Percentiles rank a stretch among this genome's conserved stretches.
Conservation (phyloP, 306 rosid genomes). For the Argentina anserina region DNA sequence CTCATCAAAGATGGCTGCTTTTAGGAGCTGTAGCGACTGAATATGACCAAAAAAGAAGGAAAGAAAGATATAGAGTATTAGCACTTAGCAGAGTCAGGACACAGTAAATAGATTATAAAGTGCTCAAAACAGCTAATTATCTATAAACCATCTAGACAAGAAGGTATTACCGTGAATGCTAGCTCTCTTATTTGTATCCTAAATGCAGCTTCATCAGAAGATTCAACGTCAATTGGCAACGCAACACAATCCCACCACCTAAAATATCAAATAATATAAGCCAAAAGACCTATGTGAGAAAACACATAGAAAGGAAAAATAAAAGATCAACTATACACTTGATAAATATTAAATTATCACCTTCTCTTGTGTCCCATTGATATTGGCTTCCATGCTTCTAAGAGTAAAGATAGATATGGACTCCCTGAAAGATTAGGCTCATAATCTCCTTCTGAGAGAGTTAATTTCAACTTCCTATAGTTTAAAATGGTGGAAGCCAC, state of each 20-base stretch:
- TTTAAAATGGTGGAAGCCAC: slow-evolving; percentile 62
- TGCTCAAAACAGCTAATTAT: not conserved
- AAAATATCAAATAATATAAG: slow-evolving; percentile 20
- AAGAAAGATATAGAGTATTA: not conserved
- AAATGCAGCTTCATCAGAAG: slow-evolving; percentile 70
- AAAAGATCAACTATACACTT: not conserved
- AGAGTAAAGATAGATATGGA: slow-evolving; percentile 45
- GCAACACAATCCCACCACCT: slow-evolving; percentile 99
- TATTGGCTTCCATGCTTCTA: slow-evolving; percentile 91
- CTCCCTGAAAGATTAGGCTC: slow-evolving; percentile 33
- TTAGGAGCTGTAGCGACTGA: slow-evolving; percentile 90
- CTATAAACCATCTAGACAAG: slow-evolving; percentile 17
- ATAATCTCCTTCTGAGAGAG: slow-evolving; percentile 30
- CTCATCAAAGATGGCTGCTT: slow-evolving; percentile 68
- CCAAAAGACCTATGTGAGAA: not conserved
- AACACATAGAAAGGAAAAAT: not conserved
- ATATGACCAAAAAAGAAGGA: not conserved
- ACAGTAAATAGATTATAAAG: not conserved
- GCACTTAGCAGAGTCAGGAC: not conserved
- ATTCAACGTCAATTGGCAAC: slow-evolving; percentile 74
- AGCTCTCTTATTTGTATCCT: slow-evolving; percentile 76
- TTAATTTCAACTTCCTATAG: slow-evolving; percentile 57
- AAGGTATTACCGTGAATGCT: slow-evolving; percentile 65
- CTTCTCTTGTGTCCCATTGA: slow-evolving; percentile 89
- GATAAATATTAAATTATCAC: slow-evolving; percentile 31